These are phyloP conservation scores for Pyrrhoderma lamaoense DNA, from an alignment of 1,284 basidiomycete species.

Conservation along the genomic window DNA sequence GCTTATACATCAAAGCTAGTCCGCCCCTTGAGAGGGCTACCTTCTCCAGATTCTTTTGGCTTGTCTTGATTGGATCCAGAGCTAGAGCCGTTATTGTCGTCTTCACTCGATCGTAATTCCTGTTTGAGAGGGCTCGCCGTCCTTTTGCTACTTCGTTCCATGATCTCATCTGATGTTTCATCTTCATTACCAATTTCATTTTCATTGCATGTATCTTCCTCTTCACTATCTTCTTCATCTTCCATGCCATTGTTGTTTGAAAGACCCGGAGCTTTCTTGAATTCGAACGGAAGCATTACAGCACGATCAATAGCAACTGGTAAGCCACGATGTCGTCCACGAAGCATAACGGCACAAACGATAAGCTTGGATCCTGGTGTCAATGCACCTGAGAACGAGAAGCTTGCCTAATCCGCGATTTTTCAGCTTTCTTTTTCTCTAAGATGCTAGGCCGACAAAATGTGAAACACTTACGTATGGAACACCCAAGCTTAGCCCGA, in stretches of 20 bases:
- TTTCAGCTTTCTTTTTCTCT: neutral
- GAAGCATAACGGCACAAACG: slow-evolving; percentile 81
- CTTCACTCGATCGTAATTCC: too few relatives aligned
- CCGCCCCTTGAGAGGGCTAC: too few relatives aligned
- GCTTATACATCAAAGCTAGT: too few relatives aligned
- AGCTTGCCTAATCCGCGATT: slow-evolving; percentile 46
- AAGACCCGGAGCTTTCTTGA: slow-evolving; percentile 23
- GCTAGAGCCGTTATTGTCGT: too few relatives aligned
- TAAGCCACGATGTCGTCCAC: slow-evolving; percentile 85
- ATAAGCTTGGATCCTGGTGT: slow-evolving; percentile 82
- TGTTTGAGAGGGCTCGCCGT: too few relatives aligned
- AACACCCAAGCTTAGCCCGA: slow-evolving; percentile 74
- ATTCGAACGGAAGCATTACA: slow-evolving; percentile 62
- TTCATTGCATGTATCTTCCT: neutral
- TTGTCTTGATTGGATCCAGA: too few relatives aligned
- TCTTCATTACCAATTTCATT: slow-evolving; percentile 6
- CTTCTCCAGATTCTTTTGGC: too few relatives aligned
- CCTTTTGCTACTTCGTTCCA: too few relatives aligned
- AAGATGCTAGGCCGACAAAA: too few relatives aligned
- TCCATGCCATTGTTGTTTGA: neutral
- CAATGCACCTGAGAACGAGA: slow-evolving; percentile 76
- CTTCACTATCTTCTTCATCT: neutral
- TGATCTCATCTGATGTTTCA: neutral
- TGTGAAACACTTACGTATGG: slow-evolving; percentile 40
- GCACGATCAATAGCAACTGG: slow-evolving; percentile 88